Conservation (phyloP, 2,329 filamentous ascomycete genomes). For the Pestalotiopsis fici region DNA sequence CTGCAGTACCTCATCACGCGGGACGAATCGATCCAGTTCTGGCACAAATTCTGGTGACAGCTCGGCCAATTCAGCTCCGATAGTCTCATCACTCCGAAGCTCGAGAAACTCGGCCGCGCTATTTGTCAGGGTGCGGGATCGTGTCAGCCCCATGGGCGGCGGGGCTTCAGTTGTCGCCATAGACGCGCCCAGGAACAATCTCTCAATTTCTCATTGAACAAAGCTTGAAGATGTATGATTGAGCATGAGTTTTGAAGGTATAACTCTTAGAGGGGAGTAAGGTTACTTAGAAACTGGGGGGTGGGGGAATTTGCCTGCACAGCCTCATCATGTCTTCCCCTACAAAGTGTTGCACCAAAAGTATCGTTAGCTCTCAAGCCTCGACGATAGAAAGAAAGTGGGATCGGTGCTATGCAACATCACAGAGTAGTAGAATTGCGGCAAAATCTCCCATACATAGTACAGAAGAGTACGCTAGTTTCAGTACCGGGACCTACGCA, state of each 20-base stretch:
- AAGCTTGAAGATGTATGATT: neutral
- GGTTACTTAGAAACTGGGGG: neutral
- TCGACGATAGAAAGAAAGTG: neutral
- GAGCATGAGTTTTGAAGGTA: neutral
- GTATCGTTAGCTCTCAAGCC: neutral
- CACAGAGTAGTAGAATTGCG: too few species aligned
- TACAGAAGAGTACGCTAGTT: too few species aligned
- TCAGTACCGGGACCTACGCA: too few species aligned
- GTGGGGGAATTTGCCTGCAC: neutral
- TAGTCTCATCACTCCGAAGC: slow-evolving; percentile 10
- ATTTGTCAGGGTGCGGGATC: slow-evolving; percentile 13
- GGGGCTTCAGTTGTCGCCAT: neutral
- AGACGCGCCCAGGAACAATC: too few species aligned
- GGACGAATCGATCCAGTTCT: slow-evolving; percentile 5
- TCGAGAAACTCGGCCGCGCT: slow-evolving; percentile 17
- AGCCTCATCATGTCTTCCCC: neutral
- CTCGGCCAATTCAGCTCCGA: slow-evolving; percentile 13
- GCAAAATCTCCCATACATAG: too few species aligned
- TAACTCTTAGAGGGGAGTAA: neutral
- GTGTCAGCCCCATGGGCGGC: neutral
- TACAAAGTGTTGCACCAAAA: neutral
- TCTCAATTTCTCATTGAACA: neutral
- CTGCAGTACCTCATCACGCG: neutral
- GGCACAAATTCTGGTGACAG: slow-evolving; percentile 13
- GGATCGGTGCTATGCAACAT: neutral